A percentile compares a stretch with the other conserved stretches of the same genome.
These are phyloP conservation scores for Metschnikowia chrysomelidarum DNA, from an alignment of 805 yeast genomes.

Conservation along the genomic window DNA sequence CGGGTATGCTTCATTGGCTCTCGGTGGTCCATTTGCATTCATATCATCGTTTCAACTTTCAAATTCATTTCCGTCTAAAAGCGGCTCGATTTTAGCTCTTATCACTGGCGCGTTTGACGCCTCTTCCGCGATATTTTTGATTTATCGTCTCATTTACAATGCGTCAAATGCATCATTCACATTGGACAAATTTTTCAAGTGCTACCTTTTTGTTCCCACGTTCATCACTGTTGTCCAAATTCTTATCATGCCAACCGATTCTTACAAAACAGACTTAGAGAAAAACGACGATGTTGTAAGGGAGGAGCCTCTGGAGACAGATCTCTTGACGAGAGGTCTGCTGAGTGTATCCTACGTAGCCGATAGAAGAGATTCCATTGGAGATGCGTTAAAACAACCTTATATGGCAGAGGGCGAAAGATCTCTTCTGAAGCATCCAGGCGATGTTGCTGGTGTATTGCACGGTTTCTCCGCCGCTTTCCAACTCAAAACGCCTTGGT, in stretches of 20 bases:
- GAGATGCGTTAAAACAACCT: slow-evolving; percentile 54
- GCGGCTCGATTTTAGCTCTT: slow-evolving; percentile 52
- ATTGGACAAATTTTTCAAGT: slow-evolving; percentile 43
- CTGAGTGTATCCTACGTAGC: slow-evolving; percentile 2
- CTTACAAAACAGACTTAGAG: slow-evolving; percentile 42
- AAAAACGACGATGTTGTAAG: slow-evolving; percentile 22
- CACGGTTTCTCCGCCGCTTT: slow-evolving; percentile 50
- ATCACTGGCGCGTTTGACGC: slow-evolving; percentile 61
- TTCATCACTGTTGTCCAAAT: slow-evolving; percentile 49
- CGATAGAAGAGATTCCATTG: slow-evolving; percentile 49
- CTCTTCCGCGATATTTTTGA: slow-evolving; percentile 52
- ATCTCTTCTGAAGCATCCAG: slow-evolving; percentile 32
- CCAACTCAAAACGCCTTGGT: slow-evolving; percentile 55
- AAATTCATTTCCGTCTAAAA: slow-evolving; percentile 52
- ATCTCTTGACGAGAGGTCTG: slow-evolving; percentile 24
- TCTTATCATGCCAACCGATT: slow-evolving; percentile 48
- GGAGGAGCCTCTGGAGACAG: slow-evolving; percentile 21
- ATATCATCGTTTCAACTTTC: slow-evolving; percentile 58
- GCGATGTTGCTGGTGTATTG: slow-evolving; percentile 52
- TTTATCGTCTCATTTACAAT: slow-evolving; percentile 43
- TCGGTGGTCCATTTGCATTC: slow-evolving; percentile 58
- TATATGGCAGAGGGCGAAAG: slow-evolving; percentile 51
- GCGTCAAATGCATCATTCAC: slow-evolving; percentile 33
- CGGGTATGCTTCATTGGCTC: slow-evolving; percentile 52
- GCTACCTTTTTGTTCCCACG: slow-evolving; percentile 48